Percentiles rank a stretch among this genome's conserved stretches.
These are phyloP conservation scores for grape (Vitis vinifera) DNA, from an alignment of 164 flowering plant species.

Conservation along the genomic window DNA sequence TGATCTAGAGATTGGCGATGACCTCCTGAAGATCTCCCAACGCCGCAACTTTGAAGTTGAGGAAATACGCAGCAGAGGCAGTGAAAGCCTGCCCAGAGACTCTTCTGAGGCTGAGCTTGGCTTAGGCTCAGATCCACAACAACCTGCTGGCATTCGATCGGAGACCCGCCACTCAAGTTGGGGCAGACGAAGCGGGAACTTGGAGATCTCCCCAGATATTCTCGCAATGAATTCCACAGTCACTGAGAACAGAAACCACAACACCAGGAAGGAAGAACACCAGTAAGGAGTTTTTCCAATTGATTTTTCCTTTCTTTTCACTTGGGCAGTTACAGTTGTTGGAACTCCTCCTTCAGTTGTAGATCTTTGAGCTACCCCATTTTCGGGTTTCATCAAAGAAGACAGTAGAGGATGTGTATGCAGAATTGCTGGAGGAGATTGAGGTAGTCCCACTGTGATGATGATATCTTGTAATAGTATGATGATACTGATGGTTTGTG, in stretches of 20 bases:
- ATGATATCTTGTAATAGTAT: no score
- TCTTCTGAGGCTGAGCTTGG: constrained; percentile 5
- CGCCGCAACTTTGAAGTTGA: constrained; percentile 16
- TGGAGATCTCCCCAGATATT: constrained; percentile 47
- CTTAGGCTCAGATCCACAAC: background rate
- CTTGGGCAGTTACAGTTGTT: no score
- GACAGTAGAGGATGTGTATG: no score
- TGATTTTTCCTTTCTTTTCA: no score
- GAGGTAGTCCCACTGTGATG: no score
- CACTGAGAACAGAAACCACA: constrained; percentile 13
- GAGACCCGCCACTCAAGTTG: constrained; percentile 41
- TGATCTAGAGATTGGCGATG: constrained; percentile 27
- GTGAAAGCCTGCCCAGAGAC: background rate
- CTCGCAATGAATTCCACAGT: background rate
- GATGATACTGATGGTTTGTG: no score
- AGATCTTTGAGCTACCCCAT: no score
- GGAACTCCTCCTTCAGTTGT: no score
- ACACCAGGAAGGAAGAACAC: constrained; percentile 9
- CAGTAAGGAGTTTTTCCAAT: background rate
- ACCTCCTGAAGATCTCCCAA: constrained; percentile 32
- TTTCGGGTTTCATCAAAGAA: no score
- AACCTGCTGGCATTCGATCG: constrained; percentile 16
- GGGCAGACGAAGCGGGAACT: constrained; percentile 49
- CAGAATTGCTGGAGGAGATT: no score
- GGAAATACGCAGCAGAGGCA: background rate